Base-by-base conservation (phyloP, 2,329 filamentous ascomycete genomes). In the Curvularia eragrostidis region DNA sequence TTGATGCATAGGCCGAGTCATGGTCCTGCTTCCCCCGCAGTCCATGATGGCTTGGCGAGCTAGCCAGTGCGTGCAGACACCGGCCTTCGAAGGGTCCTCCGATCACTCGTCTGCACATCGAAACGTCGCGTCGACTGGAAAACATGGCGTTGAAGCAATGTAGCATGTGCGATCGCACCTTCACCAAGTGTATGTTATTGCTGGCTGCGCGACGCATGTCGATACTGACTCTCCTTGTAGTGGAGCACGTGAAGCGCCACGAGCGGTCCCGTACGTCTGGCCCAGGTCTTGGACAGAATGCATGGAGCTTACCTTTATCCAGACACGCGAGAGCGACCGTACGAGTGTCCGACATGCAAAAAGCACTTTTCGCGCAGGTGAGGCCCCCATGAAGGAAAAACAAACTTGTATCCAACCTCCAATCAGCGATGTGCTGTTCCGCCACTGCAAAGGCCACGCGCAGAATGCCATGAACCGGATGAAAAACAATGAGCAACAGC, bases 261-360 rank as follows among this genome's bases (percentile, higher is more conserved):
- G 82, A 84, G 67, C 78, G 82, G 66, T 84, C 82, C 55, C 82
- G 83, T 84, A 75, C 67, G 82, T 50, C 59, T 51, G 42, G 46
- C 38, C n/a, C 32, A 12, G 12, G n/a, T 23, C 23, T 10, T 39
- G 12, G 30, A 36, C 48, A 32, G 24, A 41, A 50, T 34, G 56
- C 63, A n/a, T 21, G 34, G 13, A 28, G 64, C 70, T 75, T 50
- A 76, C 56, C 52, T 26, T 21, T 32, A 39, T 24, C 4, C 56
- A 84, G 82, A 85, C 68, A 85, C 82, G 23, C 80, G 83, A 54
- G 82, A 84, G 71, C 80, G 82, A 49, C 83, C 83, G 1, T 84
- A 84, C 63, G 79, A 83, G 65, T 85, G 83, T 64, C 79, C 75
- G 58, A 79, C 82, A 50, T 85, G 82, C 67, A 80, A 83, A 59